Conservation (phyloP, 441 rosid species). For the Corymbia calophylla region DNA sequence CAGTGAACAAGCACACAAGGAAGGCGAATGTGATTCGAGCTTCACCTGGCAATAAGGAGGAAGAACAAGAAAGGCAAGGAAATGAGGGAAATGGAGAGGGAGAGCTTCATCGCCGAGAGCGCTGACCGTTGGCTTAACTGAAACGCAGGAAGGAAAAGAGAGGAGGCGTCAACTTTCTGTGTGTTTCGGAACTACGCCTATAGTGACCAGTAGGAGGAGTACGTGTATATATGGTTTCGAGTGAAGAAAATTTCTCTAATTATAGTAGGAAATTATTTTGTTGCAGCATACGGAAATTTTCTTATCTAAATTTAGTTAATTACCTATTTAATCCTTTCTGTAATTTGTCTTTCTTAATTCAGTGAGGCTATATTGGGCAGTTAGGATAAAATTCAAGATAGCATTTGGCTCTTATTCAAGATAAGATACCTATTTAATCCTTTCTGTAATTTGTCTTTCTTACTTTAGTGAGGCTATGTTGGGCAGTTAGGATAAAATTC, state of each 20-base stretch:
- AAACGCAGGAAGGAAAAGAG: not conserved
- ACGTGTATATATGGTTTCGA: not conserved
- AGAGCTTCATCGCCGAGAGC: not conserved
- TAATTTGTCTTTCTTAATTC: too few species aligned
- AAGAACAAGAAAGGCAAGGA: not conserved
- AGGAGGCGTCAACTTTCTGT: not conserved
- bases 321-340: too few species aligned
- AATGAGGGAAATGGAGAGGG: not conserved
- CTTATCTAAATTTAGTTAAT: not conserved
- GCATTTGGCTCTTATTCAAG: too few species aligned
- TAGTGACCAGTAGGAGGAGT: not conserved
- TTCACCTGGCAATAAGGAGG: not conserved
- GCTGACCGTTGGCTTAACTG: not conserved
- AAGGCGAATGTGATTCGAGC: not conserved
- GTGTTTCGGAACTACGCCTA: not conserved
- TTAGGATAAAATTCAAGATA: too few species aligned
- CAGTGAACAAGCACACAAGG: not conserved
- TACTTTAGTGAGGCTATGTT: too few species aligned
- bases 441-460: too few species aligned
- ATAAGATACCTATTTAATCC: too few species aligned
- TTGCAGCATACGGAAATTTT: not conserved
- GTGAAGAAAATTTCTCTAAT: not conserved
- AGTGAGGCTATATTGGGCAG: too few species aligned
- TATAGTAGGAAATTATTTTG: not conserved
- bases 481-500: too few species aligned